These are phyloP conservation scores for Calonectria henricotiae DNA, from an alignment of 2,329 filamentous ascomycete genomes.

Conservation along the genomic window DNA sequence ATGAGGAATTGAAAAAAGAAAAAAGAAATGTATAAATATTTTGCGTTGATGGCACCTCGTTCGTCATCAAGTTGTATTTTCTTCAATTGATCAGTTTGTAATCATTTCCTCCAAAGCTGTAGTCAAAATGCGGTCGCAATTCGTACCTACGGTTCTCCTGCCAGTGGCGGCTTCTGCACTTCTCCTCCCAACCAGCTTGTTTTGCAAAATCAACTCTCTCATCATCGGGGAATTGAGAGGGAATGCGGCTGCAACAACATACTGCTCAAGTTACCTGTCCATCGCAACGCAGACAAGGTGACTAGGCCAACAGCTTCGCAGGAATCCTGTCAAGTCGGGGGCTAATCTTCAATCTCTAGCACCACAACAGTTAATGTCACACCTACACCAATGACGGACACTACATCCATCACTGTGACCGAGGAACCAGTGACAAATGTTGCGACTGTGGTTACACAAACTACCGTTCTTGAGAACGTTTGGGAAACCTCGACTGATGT, in stretches of 20 bases:
- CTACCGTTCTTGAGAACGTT: neutral
- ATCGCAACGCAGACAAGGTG: constrained; percentile 9
- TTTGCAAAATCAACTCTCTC: constrained; percentile 1
- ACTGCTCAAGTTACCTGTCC: constrained; percentile 22
- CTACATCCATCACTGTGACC: constrained; percentile 5
- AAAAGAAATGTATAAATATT: neutral
- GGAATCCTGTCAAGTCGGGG: neutral
- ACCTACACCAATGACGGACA: neutral
- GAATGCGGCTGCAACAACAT: neutral
- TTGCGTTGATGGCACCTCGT: no score
- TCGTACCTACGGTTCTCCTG: neutral
- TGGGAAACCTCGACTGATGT: constrained; percentile 6
- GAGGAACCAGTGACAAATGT: neutral
- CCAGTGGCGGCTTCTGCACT: constrained; percentile 2
- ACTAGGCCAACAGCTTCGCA: neutral
- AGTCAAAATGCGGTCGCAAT: constrained; percentile 15
- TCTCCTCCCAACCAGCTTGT: neutral
- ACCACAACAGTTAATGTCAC: neutral
- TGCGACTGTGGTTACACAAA: neutral
- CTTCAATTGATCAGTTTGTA: neutral
- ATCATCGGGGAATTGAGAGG: neutral
- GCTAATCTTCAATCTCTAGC: neutral
- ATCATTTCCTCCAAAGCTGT: neutral
- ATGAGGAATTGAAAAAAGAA: no score
- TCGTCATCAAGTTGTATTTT: neutral